phyloP scores from a whole-genome alignment of 2,329 filamentous ascomycete species.

The Setomelanomma holmii region DNA sequence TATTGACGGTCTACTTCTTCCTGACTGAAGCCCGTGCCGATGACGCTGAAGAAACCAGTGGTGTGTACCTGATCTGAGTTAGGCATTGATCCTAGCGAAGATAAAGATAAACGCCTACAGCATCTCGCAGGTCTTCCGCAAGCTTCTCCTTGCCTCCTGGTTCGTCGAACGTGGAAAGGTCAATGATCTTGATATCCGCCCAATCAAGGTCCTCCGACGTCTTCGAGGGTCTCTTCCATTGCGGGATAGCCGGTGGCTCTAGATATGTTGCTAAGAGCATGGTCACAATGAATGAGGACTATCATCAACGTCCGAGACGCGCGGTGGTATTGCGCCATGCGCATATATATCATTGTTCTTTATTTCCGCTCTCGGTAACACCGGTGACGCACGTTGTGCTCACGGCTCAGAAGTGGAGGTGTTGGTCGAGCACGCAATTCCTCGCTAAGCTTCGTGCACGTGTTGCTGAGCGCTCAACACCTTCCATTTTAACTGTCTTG shows the following conservation, averaged over 20 bases:
- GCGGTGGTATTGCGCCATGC: not conserved
- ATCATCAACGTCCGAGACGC: too few species aligned
- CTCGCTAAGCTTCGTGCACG: constrained; percentile 29
- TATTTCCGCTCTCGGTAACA: constrained; percentile 3
- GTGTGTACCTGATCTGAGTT: constrained; percentile 27
- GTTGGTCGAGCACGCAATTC: constrained; percentile 31
- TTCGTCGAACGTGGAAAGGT: constrained; percentile 60
- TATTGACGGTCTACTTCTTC: constrained; percentile 41
- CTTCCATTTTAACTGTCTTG: not conserved
- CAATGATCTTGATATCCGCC: constrained; percentile 40
- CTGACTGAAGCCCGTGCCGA: constrained; percentile 38
- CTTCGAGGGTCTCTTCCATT: constrained; percentile 34
- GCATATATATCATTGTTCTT: not conserved
- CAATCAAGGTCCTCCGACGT: constrained; percentile 34
- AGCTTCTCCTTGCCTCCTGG: constrained; percentile 62
- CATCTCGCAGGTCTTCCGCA: constrained; percentile 62
- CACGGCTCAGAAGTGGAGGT: constrained; percentile 10
- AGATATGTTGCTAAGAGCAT: constrained; percentile 31
- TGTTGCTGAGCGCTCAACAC: constrained; percentile 6
- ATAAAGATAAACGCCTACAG: constrained; percentile 42
- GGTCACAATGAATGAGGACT: not conserved
- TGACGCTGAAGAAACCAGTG: constrained; percentile 43
- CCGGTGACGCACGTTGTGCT: constrained; percentile 13
- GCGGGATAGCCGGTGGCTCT: constrained; percentile 26
- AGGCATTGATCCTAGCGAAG: not conserved